Base-by-base conservation (phyloP, 345 rosid species). In the Corchorus olitorius region DNA sequence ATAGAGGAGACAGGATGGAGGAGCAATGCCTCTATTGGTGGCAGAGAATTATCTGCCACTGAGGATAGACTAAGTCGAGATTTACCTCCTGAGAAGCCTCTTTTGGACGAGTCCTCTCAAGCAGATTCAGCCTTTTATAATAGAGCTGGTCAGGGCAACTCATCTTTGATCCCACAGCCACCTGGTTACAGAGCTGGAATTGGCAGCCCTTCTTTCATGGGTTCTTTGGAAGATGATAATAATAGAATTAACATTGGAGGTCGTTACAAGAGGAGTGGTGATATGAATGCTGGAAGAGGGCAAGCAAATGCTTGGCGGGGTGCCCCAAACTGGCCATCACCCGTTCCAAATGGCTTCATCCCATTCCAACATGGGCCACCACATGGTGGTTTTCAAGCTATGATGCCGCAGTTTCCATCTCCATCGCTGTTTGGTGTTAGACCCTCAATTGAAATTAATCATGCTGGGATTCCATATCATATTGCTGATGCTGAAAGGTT, bases 231-330 rank as follows among this genome's bases (percentile, higher is more conserved):
- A 79, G 98, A 94, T 65, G 93, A 93, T 66, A 77, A 93, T 66
- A 77, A 83, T 72, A 88, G 94, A 77, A 72, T 37, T 46, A 91
- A 84, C 71, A 54, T 73, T 1, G 82, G 76, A 75, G 83, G 81
- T 50, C 94, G 93, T 68, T 87, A 86, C 79, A 89, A 87, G 81
- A 87, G 97, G 89, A 84, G 82, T 19, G 84, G 83, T 70, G 99
- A 93, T 87, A 76, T 78, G 8, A 84, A 76, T 81, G 46, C 87
- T 77, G 97, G 92, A 76, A 89, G 99, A 85, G 95, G 93, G 63
- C 98, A 89, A 72, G 87, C 91, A 75, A 96, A 91, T 86, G 81
- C 87, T 70, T 95, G 99, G 99, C 88, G 99, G 79, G 92, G 92
- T 83, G 77, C 86, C 58, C 94, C 96, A 72, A 92, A 84, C 83